Percentiles rank a stretch among this genome's conserved stretches.
phyloP scores from a whole-genome alignment of 352 stramenopile genomes.

The Aphanomyces astaci region DNA sequence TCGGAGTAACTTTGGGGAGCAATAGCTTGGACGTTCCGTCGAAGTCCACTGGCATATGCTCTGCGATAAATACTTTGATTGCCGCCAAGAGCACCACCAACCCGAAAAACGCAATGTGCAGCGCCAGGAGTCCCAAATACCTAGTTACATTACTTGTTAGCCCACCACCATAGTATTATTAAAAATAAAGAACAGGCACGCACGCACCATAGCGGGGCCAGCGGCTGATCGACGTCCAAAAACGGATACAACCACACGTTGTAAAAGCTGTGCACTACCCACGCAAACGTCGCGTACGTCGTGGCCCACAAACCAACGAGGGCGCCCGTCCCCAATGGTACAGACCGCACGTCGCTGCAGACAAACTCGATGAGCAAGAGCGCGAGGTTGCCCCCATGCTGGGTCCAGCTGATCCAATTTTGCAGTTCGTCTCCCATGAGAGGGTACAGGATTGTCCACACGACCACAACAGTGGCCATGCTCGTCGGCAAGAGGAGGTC shows the following conservation, averaged over 20 bases:
- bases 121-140: constrained; percentile 25
- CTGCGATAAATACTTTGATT: not conserved
- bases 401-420: constrained; percentile 70
- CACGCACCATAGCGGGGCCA: constrained; percentile 56
- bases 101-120: constrained; percentile 13
- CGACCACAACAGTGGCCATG: constrained; percentile 55
- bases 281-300: constrained; percentile 62
- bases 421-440: constrained; percentile 49
- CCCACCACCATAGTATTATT: not conserved
- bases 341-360: constrained; percentile 29
- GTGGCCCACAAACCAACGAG: constrained; percentile 57
- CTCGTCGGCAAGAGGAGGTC: constrained; percentile 60
- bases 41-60: not conserved
- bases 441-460: constrained; percentile 74
- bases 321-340: constrained; percentile 21
- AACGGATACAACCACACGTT: constrained; percentile 83
- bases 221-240: constrained; percentile 56
- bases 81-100: not conserved
- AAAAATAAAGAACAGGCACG: not conserved
- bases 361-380: constrained; percentile 69
- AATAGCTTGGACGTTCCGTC: not conserved
- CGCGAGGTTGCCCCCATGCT: constrained; percentile 65
- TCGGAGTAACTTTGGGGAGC: not conserved
- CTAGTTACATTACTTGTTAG: not conserved
- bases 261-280: constrained; percentile 60